Base-by-base conservation (phyloP, 805 yeast species). In the Starmera dryadoides region DNA sequence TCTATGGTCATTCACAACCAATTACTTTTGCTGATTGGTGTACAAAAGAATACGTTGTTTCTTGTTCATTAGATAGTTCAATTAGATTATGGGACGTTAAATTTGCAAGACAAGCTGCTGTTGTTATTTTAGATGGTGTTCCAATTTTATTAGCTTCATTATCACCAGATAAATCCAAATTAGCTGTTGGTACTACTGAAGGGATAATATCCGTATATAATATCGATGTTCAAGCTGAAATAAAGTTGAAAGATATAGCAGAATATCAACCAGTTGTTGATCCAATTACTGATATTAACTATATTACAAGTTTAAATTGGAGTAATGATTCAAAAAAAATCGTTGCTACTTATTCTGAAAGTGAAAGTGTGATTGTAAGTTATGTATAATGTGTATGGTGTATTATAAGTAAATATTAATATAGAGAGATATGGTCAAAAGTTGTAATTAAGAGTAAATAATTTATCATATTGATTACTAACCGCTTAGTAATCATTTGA, bases 11-110 rank as follows among this genome's bases (percentile, higher is more conserved):
- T 53, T 64, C 75, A 2, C 73, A 78, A 40, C 77, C 86, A 21
- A 66, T 80, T 8, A 63, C 77, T 3, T 69, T 64, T 16, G 64
- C 79, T 7, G 53, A 66, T 35, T 78, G 95, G 95, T 38, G 81
- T 37, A 48, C 62, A 43, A 43, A 58, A 2, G 62, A 63, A 39
- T 38, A 47, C 11, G 44, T 79, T 6, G 50, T 81, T 29, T 72
- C 79, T 34, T 68, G 79, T 3, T 79, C 93, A 1, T 62, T 85
- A 58, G 94, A 88, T 48, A 86, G 93, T 0, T 64, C 81, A 0
- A 62, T 81, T 2, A 70, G 81, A 42, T 46, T 85, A 0, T 86
- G 95, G 94, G 75, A 81, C 46, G 66, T 74, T 3, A 56, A 56
- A 23, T 54, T 54, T n/a, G 76, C 73, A 15, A 63, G 59, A 17